These are phyloP conservation scores for Corniculantispora saksenae DNA, from an alignment of 2,329 filamentous ascomycete genomes.

Conservation along the genomic window DNA sequence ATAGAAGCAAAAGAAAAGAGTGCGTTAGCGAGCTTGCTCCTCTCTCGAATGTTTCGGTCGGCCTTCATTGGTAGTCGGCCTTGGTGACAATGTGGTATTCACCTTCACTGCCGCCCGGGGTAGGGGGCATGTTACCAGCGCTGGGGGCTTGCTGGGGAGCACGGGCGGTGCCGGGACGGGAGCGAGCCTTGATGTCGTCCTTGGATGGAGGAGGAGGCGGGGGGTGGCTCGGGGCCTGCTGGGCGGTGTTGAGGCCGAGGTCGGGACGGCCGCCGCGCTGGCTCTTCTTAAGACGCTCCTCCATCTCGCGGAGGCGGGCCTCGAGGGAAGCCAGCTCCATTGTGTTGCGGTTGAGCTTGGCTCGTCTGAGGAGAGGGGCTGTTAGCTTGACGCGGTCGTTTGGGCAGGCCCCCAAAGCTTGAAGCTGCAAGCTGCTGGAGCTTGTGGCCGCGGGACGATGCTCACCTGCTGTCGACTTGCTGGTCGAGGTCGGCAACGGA, in stretches of 20 bases:
- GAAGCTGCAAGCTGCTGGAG: background rate
- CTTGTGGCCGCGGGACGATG: constrained; percentile 22
- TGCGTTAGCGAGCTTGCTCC: constrained; percentile 6
- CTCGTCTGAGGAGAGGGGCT: constrained; percentile 68
- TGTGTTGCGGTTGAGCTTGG: constrained; percentile 71
- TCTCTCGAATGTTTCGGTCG: background rate
- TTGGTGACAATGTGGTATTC: constrained; percentile 46
- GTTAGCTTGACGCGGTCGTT: constrained; percentile 8
- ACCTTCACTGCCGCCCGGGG: constrained; percentile 64
- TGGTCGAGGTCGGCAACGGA: constrained; percentile 72
- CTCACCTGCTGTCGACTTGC: constrained; percentile 80
- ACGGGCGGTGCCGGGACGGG: constrained; percentile 56
- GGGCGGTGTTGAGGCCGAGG: constrained; percentile 24
- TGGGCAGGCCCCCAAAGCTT: too few species aligned
- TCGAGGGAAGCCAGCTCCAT: constrained; percentile 86
- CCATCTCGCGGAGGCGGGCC: constrained; percentile 79
- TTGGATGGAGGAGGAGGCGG: constrained; percentile 29
- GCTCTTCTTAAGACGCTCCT: constrained; percentile 64
- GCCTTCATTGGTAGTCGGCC: constrained; percentile 1
- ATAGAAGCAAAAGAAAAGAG: constrained; percentile 5
- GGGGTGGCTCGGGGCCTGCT: constrained; percentile 29
- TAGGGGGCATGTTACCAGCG: constrained; percentile 60
- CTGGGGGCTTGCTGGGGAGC: constrained; percentile 53
- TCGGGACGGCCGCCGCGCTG: constrained; percentile 23
- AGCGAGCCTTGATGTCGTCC: constrained; percentile 41